Evolutionary conservation across 2,329 filamentous ascomycete species (phyloP).

Genomic region (Aspergillus sojae): DNA sequence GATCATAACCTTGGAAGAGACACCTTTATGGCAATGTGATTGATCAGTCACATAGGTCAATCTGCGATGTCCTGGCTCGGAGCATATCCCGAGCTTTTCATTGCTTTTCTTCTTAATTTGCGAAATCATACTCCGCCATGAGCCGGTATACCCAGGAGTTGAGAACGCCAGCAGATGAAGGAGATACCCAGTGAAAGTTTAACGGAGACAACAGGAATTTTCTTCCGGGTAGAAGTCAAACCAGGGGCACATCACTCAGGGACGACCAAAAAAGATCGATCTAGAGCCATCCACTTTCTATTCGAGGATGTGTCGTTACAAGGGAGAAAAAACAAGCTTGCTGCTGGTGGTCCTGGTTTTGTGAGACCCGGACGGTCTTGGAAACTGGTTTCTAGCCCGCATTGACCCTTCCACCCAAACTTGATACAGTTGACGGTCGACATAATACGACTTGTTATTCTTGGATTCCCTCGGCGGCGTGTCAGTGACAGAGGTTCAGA

Average conservation of each 20-base stretch:
- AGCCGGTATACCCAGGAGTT: neutral
- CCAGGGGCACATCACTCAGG: neutral
- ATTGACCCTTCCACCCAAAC: neutral
- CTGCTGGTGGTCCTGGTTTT: neutral
- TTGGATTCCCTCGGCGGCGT: neutral
- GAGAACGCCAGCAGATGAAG: neutral
- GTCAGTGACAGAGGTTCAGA: neutral
- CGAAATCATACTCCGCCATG: neutral
- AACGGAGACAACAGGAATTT: neutral
- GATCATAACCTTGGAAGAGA: constrained; percentile 17
- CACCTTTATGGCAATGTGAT: neutral
- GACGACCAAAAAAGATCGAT: neutral
- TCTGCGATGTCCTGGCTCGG: neutral
- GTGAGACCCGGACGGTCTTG: neutral
- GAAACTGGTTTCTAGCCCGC: neutral
- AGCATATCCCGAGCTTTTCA: neutral
- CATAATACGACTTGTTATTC: neutral
- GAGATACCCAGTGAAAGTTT: neutral
- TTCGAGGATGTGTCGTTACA: neutral
- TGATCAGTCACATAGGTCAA: neutral
- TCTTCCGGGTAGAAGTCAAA: neutral
- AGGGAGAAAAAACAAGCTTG: neutral
- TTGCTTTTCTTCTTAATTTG: neutral
- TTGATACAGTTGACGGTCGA: neutral
- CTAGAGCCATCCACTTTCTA: neutral